Conservation (phyloP, 305 asterid genomes). For the Solanum chacoense region DNA sequence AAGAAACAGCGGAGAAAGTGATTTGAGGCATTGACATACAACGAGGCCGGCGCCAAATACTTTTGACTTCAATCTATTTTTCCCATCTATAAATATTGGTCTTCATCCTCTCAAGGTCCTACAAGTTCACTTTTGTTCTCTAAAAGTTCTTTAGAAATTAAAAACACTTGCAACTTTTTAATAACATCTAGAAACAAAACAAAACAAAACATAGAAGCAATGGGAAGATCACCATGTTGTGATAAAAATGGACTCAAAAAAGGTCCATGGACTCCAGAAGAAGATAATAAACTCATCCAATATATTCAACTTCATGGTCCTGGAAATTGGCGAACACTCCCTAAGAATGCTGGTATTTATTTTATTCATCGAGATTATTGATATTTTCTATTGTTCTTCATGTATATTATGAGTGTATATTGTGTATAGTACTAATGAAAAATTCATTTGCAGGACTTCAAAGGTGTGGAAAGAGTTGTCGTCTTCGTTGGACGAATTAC, state of each 20-base stretch:
- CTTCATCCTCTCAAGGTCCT: slow-evolving; percentile 22
- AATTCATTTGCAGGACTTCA: slow-evolving; percentile 35
- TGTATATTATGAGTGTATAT: not conserved
- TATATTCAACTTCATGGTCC: slow-evolving; percentile 58
- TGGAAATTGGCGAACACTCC: slow-evolving; percentile 76
- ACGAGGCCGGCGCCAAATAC: slow-evolving; percentile 73
- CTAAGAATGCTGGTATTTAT: slow-evolving; percentile 60
- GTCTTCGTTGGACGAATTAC: slow-evolving; percentile 90
- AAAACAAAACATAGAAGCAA: not conserved
- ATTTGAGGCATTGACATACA: slow-evolving; percentile 13
- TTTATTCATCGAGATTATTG: not conserved
- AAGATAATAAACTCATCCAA: slow-evolving; percentile 55
- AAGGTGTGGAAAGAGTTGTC: slow-evolving; percentile 86
- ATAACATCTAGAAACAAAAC: not conserved
- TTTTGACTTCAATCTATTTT: slow-evolving; percentile 38
- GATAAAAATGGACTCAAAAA: slow-evolving; percentile 68
- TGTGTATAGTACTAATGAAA: no score
- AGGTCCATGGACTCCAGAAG: slow-evolving; percentile 91
- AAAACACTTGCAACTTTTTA: not conserved
- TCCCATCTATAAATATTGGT: slow-evolving; percentile 30
- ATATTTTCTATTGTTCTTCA: not conserved
- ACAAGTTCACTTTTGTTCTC: slow-evolving; percentile 18
- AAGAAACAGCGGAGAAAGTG: not conserved
- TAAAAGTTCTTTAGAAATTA: not conserved
- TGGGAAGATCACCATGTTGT: slow-evolving; percentile 93